Evolutionary conservation across 768 basidiomycete species (phyloP).

Genomic region (Naganishia antarctica): DNA sequence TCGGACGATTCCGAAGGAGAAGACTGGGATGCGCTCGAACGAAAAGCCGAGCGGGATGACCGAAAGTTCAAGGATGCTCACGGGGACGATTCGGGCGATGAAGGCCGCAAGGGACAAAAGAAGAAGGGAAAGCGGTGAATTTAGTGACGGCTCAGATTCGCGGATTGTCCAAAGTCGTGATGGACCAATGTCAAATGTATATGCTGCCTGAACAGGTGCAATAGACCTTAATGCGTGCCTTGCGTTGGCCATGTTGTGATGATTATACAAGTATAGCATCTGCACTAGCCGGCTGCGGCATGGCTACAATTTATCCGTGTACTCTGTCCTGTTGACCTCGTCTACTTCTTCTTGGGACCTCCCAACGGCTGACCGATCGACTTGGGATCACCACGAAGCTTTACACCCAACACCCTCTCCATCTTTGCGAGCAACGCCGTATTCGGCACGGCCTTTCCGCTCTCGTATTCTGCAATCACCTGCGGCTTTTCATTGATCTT

Average conservation of each 20-base stretch:
- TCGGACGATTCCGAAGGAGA: constrained; percentile 57
- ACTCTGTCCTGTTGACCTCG: background rate
- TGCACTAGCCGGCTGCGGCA: constrained; percentile 1
- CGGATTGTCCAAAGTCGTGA: too few relatives aligned
- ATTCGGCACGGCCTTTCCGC: constrained; percentile 79
- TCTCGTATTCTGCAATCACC: constrained; percentile 66
- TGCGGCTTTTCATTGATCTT: constrained; percentile 86
- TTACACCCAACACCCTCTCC: constrained; percentile 77
- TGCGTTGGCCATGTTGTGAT: too few relatives aligned
- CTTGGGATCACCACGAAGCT: constrained; percentile 67
- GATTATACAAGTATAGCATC: constrained; percentile 14
- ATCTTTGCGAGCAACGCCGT: constrained; percentile 81
- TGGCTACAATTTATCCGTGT: background rate
- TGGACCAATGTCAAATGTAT: background rate
- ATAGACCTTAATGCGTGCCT: too few relatives aligned
- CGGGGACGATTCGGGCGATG: constrained; percentile 40
- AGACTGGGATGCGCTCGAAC: constrained; percentile 93
- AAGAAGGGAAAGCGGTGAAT: constrained; percentile 30
- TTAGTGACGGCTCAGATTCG: background rate
- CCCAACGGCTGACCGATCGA: constrained; percentile 46
- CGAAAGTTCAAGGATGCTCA: constrained; percentile 50
- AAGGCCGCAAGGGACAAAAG: constrained; percentile 43
- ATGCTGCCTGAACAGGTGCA: too few relatives aligned
- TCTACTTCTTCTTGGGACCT: constrained; percentile 47
- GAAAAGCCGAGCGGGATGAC: constrained; percentile 77